These are phyloP conservation scores for Seiridium cupressi DNA, from an alignment of 2,329 filamentous ascomycete genomes.

Conservation along the genomic window DNA sequence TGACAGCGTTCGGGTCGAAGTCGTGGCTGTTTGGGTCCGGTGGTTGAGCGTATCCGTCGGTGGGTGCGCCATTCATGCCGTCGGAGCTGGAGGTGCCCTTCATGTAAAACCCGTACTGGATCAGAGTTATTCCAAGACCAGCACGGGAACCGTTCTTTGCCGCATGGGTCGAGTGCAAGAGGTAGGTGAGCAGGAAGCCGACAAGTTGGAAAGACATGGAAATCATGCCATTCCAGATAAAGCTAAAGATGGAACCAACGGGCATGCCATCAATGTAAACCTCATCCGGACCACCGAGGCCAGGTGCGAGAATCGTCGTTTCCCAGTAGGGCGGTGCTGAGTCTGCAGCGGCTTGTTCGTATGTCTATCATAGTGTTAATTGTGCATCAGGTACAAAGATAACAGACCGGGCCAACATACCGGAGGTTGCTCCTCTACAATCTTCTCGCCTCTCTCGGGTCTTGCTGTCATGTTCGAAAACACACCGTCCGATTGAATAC, in stretches of 20 bases:
- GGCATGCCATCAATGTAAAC: slow-evolving; percentile 97
- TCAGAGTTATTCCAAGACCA: slow-evolving; percentile 89
- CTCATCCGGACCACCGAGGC: slow-evolving; percentile 85
- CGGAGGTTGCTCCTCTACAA: slow-evolving; percentile 84
- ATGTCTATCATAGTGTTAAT: slow-evolving; percentile 64
- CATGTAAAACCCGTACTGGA: slow-evolving; percentile 97
- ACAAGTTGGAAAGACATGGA: slow-evolving; percentile 96
- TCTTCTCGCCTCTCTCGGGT: slow-evolving; percentile 74
- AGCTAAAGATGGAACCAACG: slow-evolving; percentile 82
- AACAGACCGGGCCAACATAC: slow-evolving; percentile 54
- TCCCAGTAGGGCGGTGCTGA: slow-evolving; percentile 98
- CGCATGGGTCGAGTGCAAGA: slow-evolving; percentile 95
- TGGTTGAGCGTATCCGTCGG: slow-evolving; percentile 66
- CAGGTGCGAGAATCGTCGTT: slow-evolving; percentile 93
- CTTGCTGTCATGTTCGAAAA: slow-evolving; percentile 95
- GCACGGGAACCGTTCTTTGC: slow-evolving; percentile 96
- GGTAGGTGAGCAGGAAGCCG: slow-evolving; percentile 95
- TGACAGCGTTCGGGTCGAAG: slow-evolving; percentile 73
- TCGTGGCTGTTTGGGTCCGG: slow-evolving; percentile 87
- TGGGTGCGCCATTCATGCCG: slow-evolving; percentile 41
- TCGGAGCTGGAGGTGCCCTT: slow-evolving; percentile 55
- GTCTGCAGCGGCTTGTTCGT: slow-evolving; percentile 97
- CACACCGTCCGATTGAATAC: slow-evolving; percentile 85
- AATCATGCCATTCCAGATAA: slow-evolving; percentile 93
- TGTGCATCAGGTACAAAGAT: not conserved